These are phyloP conservation scores for Spizellomyces sp. DNA, from an alignment of 192 early-diverging fungal species.

Conservation along the genomic window DNA sequence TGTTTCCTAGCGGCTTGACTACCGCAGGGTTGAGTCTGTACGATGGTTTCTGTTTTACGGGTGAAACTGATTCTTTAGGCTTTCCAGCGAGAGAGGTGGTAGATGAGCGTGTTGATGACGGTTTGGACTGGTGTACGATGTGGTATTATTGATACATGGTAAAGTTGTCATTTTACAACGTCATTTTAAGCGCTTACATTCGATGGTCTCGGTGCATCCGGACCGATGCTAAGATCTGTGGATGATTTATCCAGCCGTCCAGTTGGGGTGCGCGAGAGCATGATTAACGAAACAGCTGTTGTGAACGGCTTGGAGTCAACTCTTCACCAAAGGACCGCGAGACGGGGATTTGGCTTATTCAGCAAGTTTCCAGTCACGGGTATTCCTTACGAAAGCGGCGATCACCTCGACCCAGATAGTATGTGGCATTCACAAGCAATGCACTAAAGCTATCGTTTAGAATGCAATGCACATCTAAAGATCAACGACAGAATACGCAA, in stretches of 20 bases:
- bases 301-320: too few species aligned
- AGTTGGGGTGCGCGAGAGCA: slow-evolving; percentile 7
- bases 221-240: neutral
- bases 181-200: neutral
- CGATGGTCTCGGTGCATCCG: neutral
- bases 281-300: neutral
- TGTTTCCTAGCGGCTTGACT: slow-evolving; percentile 32
- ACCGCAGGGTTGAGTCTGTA: slow-evolving; percentile 21
- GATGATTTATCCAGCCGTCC: neutral
- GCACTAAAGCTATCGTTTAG: too few species aligned
- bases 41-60: slow-evolving; percentile 33
- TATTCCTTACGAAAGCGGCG: too few species aligned
- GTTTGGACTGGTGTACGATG: neutral
- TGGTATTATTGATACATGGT: neutral
- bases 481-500: too few species aligned
- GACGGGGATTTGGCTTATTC: too few species aligned
- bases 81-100: slow-evolving; percentile 1
- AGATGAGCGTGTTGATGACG: neutral
- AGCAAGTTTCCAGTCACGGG: too few species aligned
- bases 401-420: too few species aligned
- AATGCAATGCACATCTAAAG: too few species aligned
- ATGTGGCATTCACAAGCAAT: too few species aligned
- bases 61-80: too few species aligned
- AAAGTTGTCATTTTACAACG: neutral
- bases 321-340: too few species aligned